A percentile compares a stretch with the other conserved stretches of the same genome.
Conservation (phyloP, 257 asterid genomes). For the Fraxinus quadrangulata region DNA sequence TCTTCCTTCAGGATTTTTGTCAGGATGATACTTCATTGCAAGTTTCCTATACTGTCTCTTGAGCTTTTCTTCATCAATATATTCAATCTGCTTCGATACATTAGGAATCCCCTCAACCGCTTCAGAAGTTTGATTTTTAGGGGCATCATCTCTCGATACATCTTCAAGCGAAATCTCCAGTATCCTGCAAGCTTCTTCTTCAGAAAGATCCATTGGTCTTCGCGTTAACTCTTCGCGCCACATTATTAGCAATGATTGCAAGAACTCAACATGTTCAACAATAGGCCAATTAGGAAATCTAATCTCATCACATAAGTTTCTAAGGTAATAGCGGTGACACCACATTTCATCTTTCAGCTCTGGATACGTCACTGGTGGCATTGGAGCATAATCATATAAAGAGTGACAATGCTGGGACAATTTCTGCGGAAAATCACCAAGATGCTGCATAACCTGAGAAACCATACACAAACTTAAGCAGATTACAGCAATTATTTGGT, state of each 20-base stretch:
- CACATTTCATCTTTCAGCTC: slow-evolving; percentile 99
- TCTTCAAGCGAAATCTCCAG: slow-evolving; percentile 91
- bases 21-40: slow-evolving; percentile 98
- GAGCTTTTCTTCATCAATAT: slow-evolving; percentile 96
- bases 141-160: slow-evolving; percentile 83
- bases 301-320: slow-evolving; percentile 93
- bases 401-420: slow-evolving; percentile 94
- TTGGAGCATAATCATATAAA: slow-evolving; percentile 95
- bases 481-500: slow-evolving; percentile 21
- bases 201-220: slow-evolving; percentile 99
- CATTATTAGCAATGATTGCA: slow-evolving; percentile 94
- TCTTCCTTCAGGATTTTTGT: slow-evolving; percentile 97
- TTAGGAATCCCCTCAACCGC: slow-evolving; percentile 51
- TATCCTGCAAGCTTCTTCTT: slow-evolving; percentile 95
- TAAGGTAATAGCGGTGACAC: slow-evolving; percentile 97
- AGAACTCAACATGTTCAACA: slow-evolving; percentile 96
- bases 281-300: slow-evolving; percentile 98
- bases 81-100: slow-evolving; percentile 79
- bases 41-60: slow-evolving; percentile 96
- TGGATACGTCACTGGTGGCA: slow-evolving; percentile 98
- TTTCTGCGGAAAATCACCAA: slow-evolving; percentile 95
- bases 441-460: slow-evolving; percentile 94
- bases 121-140: slow-evolving; percentile 46
- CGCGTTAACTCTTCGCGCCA: slow-evolving; percentile 99
- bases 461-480: slow-evolving; percentile 25